Conservation (phyloP, 331 rosid genomes). For the Acacia concinna region DNA sequence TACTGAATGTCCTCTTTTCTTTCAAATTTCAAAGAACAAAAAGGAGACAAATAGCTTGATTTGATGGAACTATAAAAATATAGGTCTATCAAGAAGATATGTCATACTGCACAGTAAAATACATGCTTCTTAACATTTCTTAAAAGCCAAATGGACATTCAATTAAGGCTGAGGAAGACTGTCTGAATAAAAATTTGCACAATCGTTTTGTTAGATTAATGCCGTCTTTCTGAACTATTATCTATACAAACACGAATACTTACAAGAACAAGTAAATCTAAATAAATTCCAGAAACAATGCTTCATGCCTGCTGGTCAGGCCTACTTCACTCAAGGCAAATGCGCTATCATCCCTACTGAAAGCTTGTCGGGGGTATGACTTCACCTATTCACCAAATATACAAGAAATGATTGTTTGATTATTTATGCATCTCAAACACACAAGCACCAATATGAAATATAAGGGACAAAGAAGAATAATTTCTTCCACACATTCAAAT, state of each 20-base stretch:
- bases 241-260: slow-evolving; percentile 15
- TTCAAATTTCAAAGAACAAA: background rate
- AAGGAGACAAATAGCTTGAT: background rate
- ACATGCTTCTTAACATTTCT: background rate
- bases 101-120: background rate
- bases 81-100: background rate
- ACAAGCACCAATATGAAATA: background rate
- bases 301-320: slow-evolving; percentile 74
- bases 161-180: background rate
- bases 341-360: slow-evolving; percentile 43
- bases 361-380: slow-evolving; percentile 72
- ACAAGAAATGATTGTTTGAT: slow-evolving; percentile 16
- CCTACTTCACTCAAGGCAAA: slow-evolving; percentile 65
- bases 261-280: slow-evolving; percentile 33
- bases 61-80: background rate
- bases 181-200: background rate
- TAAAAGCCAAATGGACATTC: background rate
- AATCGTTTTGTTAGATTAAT: background rate
- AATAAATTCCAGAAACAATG: slow-evolving; percentile 75
- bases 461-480: background rate
- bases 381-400: slow-evolving; percentile 54
- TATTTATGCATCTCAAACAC: slow-evolving; percentile 16
- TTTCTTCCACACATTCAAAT: background rate
- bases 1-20: background rate
- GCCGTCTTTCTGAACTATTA: background rate